Evolutionary conservation across 2,329 filamentous ascomycete species (phyloP), one percentile per base, ranked within the genome.

Genomic region (Aureobasidium sp.): DNA sequence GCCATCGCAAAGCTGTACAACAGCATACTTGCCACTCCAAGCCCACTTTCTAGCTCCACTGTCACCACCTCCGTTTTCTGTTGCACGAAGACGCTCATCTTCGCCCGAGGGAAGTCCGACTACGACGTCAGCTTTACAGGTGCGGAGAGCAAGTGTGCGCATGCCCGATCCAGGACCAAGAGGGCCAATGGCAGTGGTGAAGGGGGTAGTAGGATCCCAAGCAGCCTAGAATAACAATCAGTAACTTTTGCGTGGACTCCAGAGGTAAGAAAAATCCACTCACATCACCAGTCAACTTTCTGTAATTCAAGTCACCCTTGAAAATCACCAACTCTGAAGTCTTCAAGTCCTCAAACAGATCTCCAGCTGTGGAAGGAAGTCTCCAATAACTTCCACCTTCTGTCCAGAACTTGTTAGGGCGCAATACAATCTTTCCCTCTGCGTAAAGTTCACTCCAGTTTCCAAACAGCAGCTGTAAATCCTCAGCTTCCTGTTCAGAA

Each of bases 21-120:
- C 91, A 6, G 93, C 93, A 89, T 90, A 97, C 76, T 97, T 97
- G 45, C 93, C 93, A 70, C 85, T 89, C 92, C 92, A 97, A 0
- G 91, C 92, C 93, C 93, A 97, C 74, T 90, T 89, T 61, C 94
- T 82, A 29, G 85, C 82, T 61, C 73, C 88, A 74, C 66, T 82
- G 64, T 91, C 86, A 16, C 86, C 89, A 4, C 88, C 89, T 1
- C 89, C 89, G 16, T 81, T 85, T 58, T 89, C 85, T 59, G 77
- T 81, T 8, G 82, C 79, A 66, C 82, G 85, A 58, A 97, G 78
- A 72, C 86, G 84, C 76, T 97, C 91, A 70, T 99, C 94, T 71
- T 88, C 84, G 7, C 93, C 92, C 8, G 85, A 74, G 14, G 86
- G 81, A 16, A 39, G 37, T 39, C 37, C 37, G 2, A 39, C 37